Evolutionary conservation across 352 stramenopile species (phyloP), one percentile per base, ranked within the genome.

Genomic region (Phytophthora europaea): DNA sequence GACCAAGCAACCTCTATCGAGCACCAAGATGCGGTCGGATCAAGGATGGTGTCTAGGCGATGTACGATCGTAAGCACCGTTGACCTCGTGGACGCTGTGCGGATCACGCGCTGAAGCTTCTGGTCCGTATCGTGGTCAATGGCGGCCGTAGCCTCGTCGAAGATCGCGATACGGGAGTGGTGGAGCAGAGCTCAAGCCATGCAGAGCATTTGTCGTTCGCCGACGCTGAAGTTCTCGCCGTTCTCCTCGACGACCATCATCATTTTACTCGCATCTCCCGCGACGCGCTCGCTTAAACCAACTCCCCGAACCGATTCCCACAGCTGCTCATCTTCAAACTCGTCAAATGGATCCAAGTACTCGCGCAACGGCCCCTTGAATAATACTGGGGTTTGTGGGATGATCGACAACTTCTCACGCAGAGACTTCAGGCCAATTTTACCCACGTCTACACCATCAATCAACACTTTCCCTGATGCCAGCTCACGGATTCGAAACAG

Each of bases 11-110:
- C 33, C 81, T 69, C 73, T 99, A 90, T 78, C 91, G 90, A 81
- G 83, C 15, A 94, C 83, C 34, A 81, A 31, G 33, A 81, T 75
- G 3, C 71, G 51, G 31, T 83, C 66, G 10, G 73, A 77, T 99
- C 94, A 70, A 99, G 93, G 40, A 99, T 95, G 3, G 97, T 99
- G 68, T 74, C 67, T 2, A 73, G 43, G 6, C 67, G 99, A 26
- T 99, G 98, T 12, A 97, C 98, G 61, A 99, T 99, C 1, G 95
- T 99, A 3, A 99, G 65, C 36, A 99, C 79, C 0, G 98, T 99
- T 31, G 88, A 98, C 15, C 88, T 69, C 3, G 61, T 67, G 67
- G 99, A 99, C n/a, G 79, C 80, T 40, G 65, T 78, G n/a, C 82
- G 84, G 60, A 99, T 97, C 54, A 89, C 78, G 2, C 72, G 59